phyloP scores from a whole-genome alignment of 441 rosid species.

The Erysimum cheiri region DNA sequence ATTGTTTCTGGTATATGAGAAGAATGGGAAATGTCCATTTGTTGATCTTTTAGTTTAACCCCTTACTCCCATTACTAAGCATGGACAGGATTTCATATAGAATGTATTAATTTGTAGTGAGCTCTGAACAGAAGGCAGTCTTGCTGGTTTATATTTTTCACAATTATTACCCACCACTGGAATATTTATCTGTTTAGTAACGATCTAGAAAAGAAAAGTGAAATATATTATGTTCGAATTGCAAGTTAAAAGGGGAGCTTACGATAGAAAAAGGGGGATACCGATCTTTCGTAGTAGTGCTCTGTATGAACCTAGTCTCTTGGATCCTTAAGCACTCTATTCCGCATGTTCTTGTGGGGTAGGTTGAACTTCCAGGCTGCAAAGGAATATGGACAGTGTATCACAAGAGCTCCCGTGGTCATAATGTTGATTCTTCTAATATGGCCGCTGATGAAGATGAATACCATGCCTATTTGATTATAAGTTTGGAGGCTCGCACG shows the following conservation, averaged over 20 bases:
- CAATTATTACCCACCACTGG: constrained; percentile 15
- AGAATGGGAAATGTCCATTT: constrained; percentile 9
- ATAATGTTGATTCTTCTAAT: constrained; percentile 78
- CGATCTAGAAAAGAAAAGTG: constrained; percentile 23
- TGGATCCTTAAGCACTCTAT: constrained; percentile 27
- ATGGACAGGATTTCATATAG: constrained; percentile 15
- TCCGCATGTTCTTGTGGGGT: constrained; percentile 39
- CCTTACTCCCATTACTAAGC: constrained; percentile 14
- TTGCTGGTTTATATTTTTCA: constrained; percentile 31
- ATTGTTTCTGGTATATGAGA: constrained; percentile 30
- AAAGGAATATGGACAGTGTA: constrained; percentile 99
- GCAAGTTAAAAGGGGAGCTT: background rate
- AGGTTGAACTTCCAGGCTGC: constrained; percentile 99
- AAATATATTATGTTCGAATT: constrained; percentile 22
- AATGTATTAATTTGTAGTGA: constrained; percentile 31
- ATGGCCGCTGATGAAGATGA: constrained; percentile 75
- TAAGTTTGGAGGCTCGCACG: constrained; percentile 92
- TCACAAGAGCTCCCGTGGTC: constrained; percentile 88
- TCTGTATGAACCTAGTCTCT: constrained; percentile 25
- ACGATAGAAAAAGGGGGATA: constrained; percentile 10
- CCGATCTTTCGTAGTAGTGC: constrained; percentile 17
- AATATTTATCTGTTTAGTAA: constrained; percentile 22
- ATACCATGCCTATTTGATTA: constrained; percentile 98
- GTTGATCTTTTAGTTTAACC: background rate
- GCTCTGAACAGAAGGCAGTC: constrained; percentile 26